Conservation (phyloP, 805 yeast species). For the Ogataea pilisensis region DNA sequence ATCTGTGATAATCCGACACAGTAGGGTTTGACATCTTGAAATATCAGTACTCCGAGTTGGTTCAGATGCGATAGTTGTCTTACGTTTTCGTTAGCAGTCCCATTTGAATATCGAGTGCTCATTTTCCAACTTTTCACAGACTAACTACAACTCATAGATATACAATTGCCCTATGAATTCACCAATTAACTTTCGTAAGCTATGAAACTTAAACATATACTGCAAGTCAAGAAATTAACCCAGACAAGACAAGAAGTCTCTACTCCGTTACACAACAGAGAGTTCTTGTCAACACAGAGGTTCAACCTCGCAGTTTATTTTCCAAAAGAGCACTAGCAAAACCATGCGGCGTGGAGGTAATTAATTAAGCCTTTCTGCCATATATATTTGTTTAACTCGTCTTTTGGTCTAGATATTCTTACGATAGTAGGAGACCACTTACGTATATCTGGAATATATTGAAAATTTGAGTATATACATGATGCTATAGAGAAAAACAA, state of each 20-base stretch:
- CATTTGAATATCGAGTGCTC: neutral
- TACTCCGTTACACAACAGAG: neutral
- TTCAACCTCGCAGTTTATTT: too few relatives aligned
- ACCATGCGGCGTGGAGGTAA: too few relatives aligned
- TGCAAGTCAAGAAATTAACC: too few relatives aligned
- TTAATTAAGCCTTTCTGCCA: neutral
- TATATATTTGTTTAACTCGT: neutral
- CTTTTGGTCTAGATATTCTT: neutral
- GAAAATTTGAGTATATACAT: too few relatives aligned
- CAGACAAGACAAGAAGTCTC: too few relatives aligned
- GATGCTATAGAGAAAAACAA: too few relatives aligned
- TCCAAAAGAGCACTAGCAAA: neutral
- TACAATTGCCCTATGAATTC: too few relatives aligned
- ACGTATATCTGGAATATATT: too few relatives aligned
- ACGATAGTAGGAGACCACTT: neutral
- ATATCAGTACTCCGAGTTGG: conserved; percentile 11
- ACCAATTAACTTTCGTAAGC: too few relatives aligned
- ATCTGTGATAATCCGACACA: conserved; percentile 43
- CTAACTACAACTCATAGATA: too few relatives aligned
- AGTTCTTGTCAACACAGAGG: too few relatives aligned
- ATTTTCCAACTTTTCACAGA: neutral
- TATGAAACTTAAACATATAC: too few relatives aligned
- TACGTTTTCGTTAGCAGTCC: neutral
- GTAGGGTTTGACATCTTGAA: conserved; percentile 32
- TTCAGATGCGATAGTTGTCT: neutral